phyloP scores from a whole-genome alignment of 2,329 filamentous ascomycete genomes.

The Gaeumannomyces tritici region DNA sequence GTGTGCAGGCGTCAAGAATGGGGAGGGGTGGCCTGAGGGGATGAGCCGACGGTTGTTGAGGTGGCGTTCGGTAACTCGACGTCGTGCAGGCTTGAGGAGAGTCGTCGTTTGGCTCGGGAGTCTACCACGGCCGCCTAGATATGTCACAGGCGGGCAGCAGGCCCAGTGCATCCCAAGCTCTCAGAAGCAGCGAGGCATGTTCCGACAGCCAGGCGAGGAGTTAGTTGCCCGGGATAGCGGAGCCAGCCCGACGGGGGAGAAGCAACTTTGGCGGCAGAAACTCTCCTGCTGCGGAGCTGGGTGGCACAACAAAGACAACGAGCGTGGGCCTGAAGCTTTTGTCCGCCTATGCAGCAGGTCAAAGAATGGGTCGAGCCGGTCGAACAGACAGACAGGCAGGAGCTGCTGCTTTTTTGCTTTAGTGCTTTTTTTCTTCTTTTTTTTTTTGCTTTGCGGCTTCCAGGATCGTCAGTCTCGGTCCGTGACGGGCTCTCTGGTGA shows the following conservation, averaged over 20 bases:
- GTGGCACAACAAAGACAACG: not conserved
- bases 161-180: constrained; percentile 1
- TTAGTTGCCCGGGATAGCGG: not conserved
- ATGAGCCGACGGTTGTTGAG: not conserved
- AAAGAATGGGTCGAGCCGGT: not conserved
- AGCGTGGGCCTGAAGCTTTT: not conserved
- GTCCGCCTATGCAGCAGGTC: not conserved
- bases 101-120: not conserved
- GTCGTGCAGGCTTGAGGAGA: not conserved
- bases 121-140: not conserved
- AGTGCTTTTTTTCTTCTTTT: no score
- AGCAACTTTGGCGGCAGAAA: not conserved
- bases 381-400: not conserved
- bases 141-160: not conserved
- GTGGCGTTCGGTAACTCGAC: not conserved
- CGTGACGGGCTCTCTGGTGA: not conserved
- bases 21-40: not conserved
- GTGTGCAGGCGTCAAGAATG: not conserved
- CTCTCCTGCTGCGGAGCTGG: not conserved
- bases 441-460: not conserved
- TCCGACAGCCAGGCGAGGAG: not conserved
- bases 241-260: not conserved
- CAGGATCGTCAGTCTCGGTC: not conserved
- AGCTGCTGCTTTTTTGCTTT: no score
- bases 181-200: constrained; percentile 1